phyloP scores from a whole-genome alignment of 2,329 filamentous ascomycete genomes.

The Claviceps quebecensis region DNA sequence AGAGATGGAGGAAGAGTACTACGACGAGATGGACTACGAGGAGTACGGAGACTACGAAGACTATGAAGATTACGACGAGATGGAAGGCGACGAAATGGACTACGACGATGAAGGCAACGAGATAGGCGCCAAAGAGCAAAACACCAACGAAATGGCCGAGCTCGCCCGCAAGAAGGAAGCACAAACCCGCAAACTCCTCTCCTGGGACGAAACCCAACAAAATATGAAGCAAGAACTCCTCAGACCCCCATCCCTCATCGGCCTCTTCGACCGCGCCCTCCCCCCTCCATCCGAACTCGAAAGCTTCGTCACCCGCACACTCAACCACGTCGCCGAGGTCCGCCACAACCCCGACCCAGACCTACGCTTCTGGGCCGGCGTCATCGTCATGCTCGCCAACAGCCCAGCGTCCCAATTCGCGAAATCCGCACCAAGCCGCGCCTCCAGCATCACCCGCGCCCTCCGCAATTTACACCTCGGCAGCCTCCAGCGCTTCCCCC shows the following conservation, averaged over 20 bases:
- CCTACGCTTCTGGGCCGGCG: constrained; percentile 1
- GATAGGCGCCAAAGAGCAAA: too few relatives aligned
- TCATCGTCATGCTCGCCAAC: constrained; percentile 5
- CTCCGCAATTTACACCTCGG: constrained; percentile 5
- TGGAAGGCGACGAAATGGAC: background rate
- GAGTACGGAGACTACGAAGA: too few relatives aligned
- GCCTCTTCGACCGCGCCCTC: background rate
- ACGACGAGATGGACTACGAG: too few relatives aligned
- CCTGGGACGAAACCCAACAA: constrained; percentile 3
- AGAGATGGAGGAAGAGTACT: too few relatives aligned
- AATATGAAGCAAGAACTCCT: constrained; percentile 3
- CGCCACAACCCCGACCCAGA: background rate
- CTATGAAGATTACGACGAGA: background rate
- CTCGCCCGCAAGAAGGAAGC: too few relatives aligned
- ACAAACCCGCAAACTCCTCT: background rate
- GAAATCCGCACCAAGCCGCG: background rate
- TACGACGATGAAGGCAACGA: background rate
- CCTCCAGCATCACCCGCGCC: constrained; percentile 4
- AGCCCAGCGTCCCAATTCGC: constrained; percentile 1
- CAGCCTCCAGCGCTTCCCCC: constrained; percentile 4
- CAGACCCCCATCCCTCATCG: constrained; percentile 3
- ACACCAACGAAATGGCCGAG: background rate
- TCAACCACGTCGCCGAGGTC: background rate
- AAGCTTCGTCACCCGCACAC: constrained; percentile 2
- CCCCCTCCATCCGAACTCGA: constrained; percentile 1